A percentile compares a stretch with the other conserved stretches of the same genome.
phyloP scores from a whole-genome alignment of 164 flowering plant species.

The Macadamia tetraphylla region DNA sequence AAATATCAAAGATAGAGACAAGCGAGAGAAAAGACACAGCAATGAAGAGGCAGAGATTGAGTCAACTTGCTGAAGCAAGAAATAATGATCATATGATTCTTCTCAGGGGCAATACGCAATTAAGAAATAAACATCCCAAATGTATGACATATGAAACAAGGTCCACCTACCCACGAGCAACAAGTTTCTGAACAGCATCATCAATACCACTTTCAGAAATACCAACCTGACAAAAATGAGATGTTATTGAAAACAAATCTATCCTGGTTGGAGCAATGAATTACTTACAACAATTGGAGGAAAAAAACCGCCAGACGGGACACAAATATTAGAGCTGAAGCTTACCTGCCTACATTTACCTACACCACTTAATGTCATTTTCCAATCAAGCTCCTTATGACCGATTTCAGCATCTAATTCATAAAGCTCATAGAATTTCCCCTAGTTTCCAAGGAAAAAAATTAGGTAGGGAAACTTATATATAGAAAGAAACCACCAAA shows the following conservation, averaged over 20 bases:
- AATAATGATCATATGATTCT: neutral
- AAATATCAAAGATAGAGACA: no score
- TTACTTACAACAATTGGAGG: neutral
- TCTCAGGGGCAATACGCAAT: slow-evolving; percentile 1
- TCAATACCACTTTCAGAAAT: slow-evolving; percentile 95
- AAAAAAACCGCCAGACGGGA: neutral
- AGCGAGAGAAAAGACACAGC: neutral
- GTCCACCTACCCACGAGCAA: slow-evolving; percentile 70
- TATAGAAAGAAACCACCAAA: no score
- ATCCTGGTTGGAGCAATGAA: neutral
- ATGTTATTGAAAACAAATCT: neutral
- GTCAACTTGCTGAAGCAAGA: neutral
- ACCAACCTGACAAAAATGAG: slow-evolving; percentile 63
- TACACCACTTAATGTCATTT: slow-evolving; percentile 86
- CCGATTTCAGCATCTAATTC: slow-evolving; percentile 98
- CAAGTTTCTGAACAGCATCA: slow-evolving; percentile 89
- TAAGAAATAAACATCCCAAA: neutral
- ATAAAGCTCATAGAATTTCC: slow-evolving; percentile 94
- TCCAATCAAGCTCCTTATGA: slow-evolving; percentile 94
- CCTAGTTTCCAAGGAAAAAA: slow-evolving; percentile 32
- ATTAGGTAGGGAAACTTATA: neutral
- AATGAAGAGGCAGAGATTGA: neutral
- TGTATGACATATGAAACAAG: neutral
- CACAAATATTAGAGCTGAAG: neutral
- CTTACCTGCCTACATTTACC: slow-evolving; percentile 94